phyloP scores from a whole-genome alignment of 2,329 filamentous ascomycete species.

The Aureobasidium pullulans region DNA sequence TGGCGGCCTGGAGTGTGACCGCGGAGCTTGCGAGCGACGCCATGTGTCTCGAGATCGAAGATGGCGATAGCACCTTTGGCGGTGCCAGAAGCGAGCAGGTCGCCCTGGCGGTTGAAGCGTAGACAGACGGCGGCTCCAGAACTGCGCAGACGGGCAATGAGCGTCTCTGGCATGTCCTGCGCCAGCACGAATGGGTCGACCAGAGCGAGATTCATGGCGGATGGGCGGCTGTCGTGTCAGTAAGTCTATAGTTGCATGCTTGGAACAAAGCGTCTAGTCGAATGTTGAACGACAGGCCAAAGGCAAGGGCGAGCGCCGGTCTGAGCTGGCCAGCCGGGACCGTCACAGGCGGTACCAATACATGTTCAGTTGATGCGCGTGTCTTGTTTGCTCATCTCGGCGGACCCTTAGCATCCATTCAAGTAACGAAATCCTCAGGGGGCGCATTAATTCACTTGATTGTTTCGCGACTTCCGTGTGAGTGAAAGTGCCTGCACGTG shows the following conservation, averaged over 20 bases:
- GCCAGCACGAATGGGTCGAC: slow-evolving; percentile 65
- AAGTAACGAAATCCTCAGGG: background rate
- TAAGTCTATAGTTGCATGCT: background rate
- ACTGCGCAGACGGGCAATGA: slow-evolving; percentile 76
- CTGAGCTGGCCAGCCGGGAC: no score
- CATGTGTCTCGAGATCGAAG: slow-evolving; percentile 96
- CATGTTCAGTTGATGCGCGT: background rate
- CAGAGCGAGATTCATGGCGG: slow-evolving; percentile 61
- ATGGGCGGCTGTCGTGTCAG: background rate
- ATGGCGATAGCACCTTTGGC: slow-evolving; percentile 88
- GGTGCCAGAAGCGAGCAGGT: slow-evolving; percentile 88
- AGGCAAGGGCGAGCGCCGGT: background rate
- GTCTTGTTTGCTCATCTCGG: background rate
- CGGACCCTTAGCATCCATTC: background rate
- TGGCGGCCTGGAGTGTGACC: slow-evolving; percentile 73
- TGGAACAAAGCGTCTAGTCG: background rate
- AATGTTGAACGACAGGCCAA: background rate
- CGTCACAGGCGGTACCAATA: no score
- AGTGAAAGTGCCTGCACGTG: background rate
- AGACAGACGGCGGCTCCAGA: slow-evolving; percentile 56
- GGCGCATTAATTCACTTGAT: background rate
- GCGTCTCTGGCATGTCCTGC: slow-evolving; percentile 82
- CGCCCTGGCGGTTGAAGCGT: slow-evolving; percentile 89
- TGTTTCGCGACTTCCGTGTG: background rate
- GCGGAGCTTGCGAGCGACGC: slow-evolving; percentile 85